phyloP scores from a whole-genome alignment of 345 rosid genomes.

The Citrus unshiu region DNA sequence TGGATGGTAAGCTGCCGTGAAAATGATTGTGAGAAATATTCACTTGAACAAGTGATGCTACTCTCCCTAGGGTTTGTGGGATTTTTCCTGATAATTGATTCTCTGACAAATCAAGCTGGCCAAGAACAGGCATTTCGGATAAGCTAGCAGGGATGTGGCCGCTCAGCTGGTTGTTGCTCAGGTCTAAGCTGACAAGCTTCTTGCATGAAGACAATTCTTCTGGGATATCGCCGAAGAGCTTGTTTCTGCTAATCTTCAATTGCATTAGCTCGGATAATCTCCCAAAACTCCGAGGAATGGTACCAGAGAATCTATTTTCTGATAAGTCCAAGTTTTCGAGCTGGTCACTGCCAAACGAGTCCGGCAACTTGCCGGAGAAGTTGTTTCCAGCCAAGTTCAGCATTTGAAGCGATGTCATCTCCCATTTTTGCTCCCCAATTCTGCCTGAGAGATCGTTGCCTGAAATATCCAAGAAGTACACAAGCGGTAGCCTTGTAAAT shows the following conservation, averaged over 20 bases:
- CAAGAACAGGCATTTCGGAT: slow-evolving; percentile 55
- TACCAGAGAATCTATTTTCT: slow-evolving; percentile 53
- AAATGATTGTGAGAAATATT: slow-evolving; percentile 62
- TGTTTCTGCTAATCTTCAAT: slow-evolving; percentile 51
- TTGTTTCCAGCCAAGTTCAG: slow-evolving; percentile 58
- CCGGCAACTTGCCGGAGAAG: slow-evolving; percentile 59
- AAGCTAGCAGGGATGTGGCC: slow-evolving; percentile 57
- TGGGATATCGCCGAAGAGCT: slow-evolving; percentile 65
- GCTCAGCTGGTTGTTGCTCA: slow-evolving; percentile 63
- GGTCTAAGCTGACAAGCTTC: slow-evolving; percentile 71
- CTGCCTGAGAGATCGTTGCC: slow-evolving; percentile 60
- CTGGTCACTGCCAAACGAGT: slow-evolving; percentile 48
- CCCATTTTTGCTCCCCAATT: slow-evolving; percentile 45
- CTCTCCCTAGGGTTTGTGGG: slow-evolving; percentile 44
- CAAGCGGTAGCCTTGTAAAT: slow-evolving; percentile 51
- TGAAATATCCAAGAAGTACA: slow-evolving; percentile 80
- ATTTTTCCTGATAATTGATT: slow-evolving; percentile 64
- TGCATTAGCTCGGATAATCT: slow-evolving; percentile 51
- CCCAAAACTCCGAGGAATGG: slow-evolving; percentile 42
- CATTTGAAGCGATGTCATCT: slow-evolving; percentile 78
- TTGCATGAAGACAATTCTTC: slow-evolving; percentile 58
- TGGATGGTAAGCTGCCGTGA: slow-evolving; percentile 64
- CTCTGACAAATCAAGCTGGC: slow-evolving; percentile 72
- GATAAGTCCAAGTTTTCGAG: slow-evolving; percentile 71
- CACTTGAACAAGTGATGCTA: slow-evolving; percentile 56